A percentile compares a stretch with the other conserved stretches of the same genome.
phyloP scores from a whole-genome alignment of 495 filamentous ascomycete genomes.

The Acidiella bohemica region DNA sequence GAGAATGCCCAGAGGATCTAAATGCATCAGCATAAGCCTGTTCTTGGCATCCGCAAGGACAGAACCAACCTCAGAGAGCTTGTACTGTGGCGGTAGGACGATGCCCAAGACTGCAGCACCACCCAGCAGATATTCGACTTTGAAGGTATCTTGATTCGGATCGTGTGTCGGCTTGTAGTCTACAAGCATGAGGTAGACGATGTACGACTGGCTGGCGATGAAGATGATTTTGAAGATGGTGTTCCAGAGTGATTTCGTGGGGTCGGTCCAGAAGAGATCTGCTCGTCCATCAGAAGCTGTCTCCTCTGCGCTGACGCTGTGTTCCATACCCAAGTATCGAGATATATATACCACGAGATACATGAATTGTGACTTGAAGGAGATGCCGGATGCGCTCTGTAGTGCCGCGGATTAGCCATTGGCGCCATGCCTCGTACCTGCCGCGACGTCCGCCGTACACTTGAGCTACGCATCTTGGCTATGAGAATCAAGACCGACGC shows the following conservation, averaged over 20 bases:
- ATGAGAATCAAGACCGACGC: conserved; percentile 87
- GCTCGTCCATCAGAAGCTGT: background rate
- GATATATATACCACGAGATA: conserved; percentile 89
- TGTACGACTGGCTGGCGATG: conserved; percentile 77
- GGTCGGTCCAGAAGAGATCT: conserved; percentile 69
- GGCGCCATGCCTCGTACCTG: background rate
- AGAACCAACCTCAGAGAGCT: conserved; percentile 47
- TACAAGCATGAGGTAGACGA: conserved; percentile 90
- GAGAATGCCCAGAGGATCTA: conserved; percentile 93
- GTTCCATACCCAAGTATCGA: conserved; percentile 72
- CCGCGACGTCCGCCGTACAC: conserved; percentile 38
- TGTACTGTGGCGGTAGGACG: conserved; percentile 73
- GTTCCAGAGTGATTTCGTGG: conserved; percentile 59
- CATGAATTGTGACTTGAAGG: conserved; percentile 91
- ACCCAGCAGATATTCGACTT: conserved; percentile 78
- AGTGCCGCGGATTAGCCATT: conserved; percentile 4
- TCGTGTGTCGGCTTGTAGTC: conserved; percentile 94
- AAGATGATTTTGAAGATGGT: conserved; percentile 92
- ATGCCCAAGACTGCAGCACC: conserved; percentile 65
- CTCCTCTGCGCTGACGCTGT: too few relatives aligned
- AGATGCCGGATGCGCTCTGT: conserved; percentile 92
- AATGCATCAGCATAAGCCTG: background rate
- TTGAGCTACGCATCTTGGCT: conserved; percentile 86
- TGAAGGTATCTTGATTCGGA: conserved; percentile 90
- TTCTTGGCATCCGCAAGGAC: too few relatives aligned